A percentile compares a stretch with the other conserved stretches of the same genome.
Conservation (phyloP, 176 grass and related monocot genomes). For the Oryza longistaminata region DNA sequence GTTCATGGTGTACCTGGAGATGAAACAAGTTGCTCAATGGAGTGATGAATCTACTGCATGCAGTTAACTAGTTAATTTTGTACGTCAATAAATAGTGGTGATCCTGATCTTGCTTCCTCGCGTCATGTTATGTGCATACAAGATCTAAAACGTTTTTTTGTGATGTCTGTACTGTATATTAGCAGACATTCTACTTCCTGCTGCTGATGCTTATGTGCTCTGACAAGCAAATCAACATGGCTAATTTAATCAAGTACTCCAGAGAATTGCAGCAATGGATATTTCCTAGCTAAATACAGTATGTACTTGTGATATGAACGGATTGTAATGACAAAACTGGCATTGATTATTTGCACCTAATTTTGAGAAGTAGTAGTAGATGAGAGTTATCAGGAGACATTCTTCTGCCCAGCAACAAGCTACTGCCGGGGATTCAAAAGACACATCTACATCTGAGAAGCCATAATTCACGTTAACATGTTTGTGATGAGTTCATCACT, state of each 20-base stretch:
- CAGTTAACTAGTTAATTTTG: slow-evolving; percentile 34
- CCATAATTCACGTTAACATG: slow-evolving; percentile 22
- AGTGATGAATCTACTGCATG: slow-evolving; percentile 7
- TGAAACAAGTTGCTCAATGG: background rate
- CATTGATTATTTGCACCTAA: background rate
- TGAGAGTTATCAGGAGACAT: slow-evolving; percentile 42
- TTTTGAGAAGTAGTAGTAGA: background rate
- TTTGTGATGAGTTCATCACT: slow-evolving; percentile 33
- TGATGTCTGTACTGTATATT: background rate
- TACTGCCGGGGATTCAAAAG: slow-evolving; percentile 46
- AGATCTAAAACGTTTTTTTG: background rate
- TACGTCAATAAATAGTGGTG: slow-evolving; percentile 29
- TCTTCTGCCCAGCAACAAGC: slow-evolving; percentile 29
- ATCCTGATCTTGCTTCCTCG: slow-evolving; percentile 11
- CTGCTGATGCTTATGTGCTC: background rate
- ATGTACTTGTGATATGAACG: background rate
- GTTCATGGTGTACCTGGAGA: background rate
- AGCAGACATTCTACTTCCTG: background rate
- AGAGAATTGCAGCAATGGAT: background rate
- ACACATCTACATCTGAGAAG: slow-evolving; percentile 33
- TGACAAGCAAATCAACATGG: background rate
- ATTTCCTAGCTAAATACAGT: background rate
- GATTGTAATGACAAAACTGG: background rate
- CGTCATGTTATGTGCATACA: background rate
- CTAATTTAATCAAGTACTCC: background rate